phyloP scores from a whole-genome alignment of 2,329 filamentous ascomycete species.

The Pseudogymnoascus sp. region DNA sequence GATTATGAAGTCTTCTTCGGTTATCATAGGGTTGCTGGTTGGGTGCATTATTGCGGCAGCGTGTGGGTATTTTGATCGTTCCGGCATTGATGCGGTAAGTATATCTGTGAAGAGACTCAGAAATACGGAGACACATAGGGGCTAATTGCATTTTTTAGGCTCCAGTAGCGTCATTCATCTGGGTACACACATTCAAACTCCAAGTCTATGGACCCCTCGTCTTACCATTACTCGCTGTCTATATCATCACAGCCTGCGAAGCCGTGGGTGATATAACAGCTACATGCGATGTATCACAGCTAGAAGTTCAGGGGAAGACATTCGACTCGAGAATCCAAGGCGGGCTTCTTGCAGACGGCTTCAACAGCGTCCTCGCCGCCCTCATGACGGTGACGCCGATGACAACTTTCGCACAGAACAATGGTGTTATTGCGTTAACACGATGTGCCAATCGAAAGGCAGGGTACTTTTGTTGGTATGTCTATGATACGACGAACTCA shows the following conservation, averaged over 20 bases:
- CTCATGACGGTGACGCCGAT: slow-evolving; percentile 76
- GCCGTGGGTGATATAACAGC: slow-evolving; percentile 76
- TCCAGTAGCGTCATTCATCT: slow-evolving; percentile 68
- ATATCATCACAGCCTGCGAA: slow-evolving; percentile 70
- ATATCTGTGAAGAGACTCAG: not conserved
- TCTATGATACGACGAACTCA: too few relatives aligned
- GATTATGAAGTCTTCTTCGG: slow-evolving; percentile 59
- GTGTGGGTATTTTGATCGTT: slow-evolving; percentile 70
- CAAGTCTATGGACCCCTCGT: slow-evolving; percentile 67
- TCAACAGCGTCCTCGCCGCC: slow-evolving; percentile 68
- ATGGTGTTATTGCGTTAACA: slow-evolving; percentile 76
- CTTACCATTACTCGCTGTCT: slow-evolving; percentile 62
- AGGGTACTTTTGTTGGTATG: slow-evolving; percentile 61
- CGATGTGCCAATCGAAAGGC: slow-evolving; percentile 75
- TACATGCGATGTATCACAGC: slow-evolving; percentile 71
- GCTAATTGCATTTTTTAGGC: slow-evolving; percentile 28
- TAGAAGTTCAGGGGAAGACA: slow-evolving; percentile 64
- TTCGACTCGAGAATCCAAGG: slow-evolving; percentile 77
- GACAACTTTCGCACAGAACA: slow-evolving; percentile 77
- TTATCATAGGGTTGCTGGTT: slow-evolving; percentile 62
- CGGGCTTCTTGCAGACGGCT: slow-evolving; percentile 69
- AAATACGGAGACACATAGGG: not conserved
- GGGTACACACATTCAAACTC: slow-evolving; percentile 71
- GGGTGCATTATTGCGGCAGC: slow-evolving; percentile 76
- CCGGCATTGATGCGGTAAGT: slow-evolving; percentile 56